Conservation (phyloP, 2,329 filamentous ascomycete species). For the Alternaria solani region DNA sequence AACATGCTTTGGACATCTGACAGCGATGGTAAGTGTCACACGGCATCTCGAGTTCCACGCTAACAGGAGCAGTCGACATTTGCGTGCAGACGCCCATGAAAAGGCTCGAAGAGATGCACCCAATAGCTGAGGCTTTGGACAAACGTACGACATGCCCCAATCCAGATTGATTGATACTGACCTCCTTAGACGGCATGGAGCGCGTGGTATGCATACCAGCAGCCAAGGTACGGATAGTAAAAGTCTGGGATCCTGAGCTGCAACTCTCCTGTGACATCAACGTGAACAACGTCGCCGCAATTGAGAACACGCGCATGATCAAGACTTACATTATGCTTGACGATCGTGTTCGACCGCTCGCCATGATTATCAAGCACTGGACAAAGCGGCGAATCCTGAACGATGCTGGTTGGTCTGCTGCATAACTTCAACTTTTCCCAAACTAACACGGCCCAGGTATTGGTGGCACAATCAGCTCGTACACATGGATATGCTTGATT, state of each 20-base stretch:
- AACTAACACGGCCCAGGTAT: conserved; percentile 63
- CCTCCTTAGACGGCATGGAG: conserved; percentile 83
- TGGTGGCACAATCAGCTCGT: conserved; percentile 94
- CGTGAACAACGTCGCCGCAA: conserved; percentile 92
- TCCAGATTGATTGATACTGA: conserved; percentile 41
- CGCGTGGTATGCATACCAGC: conserved; percentile 93
- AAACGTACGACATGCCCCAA: conserved; percentile 69
- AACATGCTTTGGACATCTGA: conserved; percentile 94
- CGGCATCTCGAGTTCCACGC: conserved; percentile 6
- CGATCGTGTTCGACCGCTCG: conserved; percentile 85
- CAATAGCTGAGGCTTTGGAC: conserved; percentile 84
- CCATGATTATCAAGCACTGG: conserved; percentile 99
- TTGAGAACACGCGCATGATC: conserved; percentile 98
- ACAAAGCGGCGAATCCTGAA: conserved; percentile 91
- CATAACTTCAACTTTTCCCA: conserved; percentile 15
- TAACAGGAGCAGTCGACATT: conserved; percentile 77
- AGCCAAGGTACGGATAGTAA: conserved; percentile 97
- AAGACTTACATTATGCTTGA: conserved; percentile 96
- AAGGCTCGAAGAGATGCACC: conserved; percentile 87
- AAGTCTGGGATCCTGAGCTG: conserved; percentile 96
- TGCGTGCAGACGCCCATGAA: conserved; percentile 94
- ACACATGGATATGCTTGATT: conserved; percentile 99
- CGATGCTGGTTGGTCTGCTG: conserved; percentile 82
- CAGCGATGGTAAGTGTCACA: conserved; percentile 77
- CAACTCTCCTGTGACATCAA: conserved; percentile 95